phyloP scores from a whole-genome alignment of 108 stramenopile genomes.

The Fistulifera pelliculosa region DNA sequence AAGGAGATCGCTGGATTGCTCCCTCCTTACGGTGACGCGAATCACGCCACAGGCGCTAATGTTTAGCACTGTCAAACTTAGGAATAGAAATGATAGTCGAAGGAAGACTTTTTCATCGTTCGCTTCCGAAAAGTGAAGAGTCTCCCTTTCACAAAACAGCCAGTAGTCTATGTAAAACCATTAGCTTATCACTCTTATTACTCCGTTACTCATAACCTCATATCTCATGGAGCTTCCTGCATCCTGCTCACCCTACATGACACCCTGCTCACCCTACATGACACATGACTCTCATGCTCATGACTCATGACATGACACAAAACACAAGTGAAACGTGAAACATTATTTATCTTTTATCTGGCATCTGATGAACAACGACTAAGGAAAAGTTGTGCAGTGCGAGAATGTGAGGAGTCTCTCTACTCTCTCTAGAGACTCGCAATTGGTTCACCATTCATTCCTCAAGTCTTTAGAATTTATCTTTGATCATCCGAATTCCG shows the following conservation, averaged over 20 bases:
- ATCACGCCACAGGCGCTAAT: too few relatives aligned
- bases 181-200: neutral
- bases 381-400: too few relatives aligned
- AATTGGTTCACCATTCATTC: too few relatives aligned
- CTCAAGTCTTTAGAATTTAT: too few relatives aligned
- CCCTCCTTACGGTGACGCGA: too few relatives aligned
- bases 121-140: neutral
- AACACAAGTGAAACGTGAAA: slow-evolving; percentile 52
- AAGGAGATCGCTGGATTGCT: neutral
- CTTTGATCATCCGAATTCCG: too few relatives aligned
- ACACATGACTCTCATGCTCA: neutral
- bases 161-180: neutral
- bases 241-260: neutral
- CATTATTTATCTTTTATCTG: too few relatives aligned
- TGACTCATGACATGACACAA: slow-evolving; percentile 5
- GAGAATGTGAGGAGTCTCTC: too few relatives aligned
- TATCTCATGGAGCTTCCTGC: neutral
- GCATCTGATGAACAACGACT: too few relatives aligned
- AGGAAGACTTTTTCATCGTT: neutral
- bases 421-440: too few relatives aligned
- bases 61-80: too few relatives aligned
- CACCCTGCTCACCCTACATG: neutral
- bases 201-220: neutral
- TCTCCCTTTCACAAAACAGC: neutral
- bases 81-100: neutral